A percentile compares a stretch with the other conserved stretches of the same genome.
phyloP scores from a whole-genome alignment of 2,329 filamentous ascomycete genomes.

The Ploettnerulaceae sp. region DNA sequence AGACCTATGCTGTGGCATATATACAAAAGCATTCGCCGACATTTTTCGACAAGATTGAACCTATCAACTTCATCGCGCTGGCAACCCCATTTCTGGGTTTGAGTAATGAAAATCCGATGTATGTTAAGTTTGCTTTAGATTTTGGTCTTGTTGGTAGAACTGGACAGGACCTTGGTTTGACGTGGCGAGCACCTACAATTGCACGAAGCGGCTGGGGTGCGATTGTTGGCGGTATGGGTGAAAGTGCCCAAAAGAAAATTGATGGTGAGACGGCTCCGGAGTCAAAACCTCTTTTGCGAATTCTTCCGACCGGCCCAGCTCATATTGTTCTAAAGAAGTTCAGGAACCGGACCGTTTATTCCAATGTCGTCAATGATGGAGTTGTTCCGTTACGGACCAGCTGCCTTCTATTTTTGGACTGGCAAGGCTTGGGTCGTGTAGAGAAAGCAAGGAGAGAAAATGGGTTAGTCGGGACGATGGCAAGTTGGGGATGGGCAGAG shows the following conservation, averaged over 20 bases:
- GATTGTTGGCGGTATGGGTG: conserved; percentile 75
- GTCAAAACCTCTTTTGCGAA: conserved; percentile 82
- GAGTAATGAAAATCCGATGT: conserved; percentile 95
- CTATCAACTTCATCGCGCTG: conserved; percentile 84
- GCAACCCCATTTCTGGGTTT: conserved; percentile 85
- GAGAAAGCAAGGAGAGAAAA: conserved; percentile 92
- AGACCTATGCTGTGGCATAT: conserved; percentile 93
- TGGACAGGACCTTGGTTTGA: conserved; percentile 89
- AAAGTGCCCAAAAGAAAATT: conserved; percentile 56
- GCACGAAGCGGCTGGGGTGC: conserved; percentile 84
- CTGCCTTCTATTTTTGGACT: conserved; percentile 93
- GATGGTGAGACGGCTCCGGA: conserved; percentile 64
- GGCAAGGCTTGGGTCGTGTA: conserved; percentile 87
- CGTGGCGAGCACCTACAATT: conserved; percentile 85
- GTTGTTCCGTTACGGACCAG: conserved; percentile 94
- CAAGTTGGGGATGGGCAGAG: conserved; percentile 92
- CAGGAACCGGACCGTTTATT: conserved; percentile 86
- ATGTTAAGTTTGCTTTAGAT: conserved; percentile 94
- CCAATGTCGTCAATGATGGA: conserved; percentile 95
- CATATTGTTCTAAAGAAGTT: conserved; percentile 85
- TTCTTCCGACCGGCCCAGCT: conserved; percentile 85
- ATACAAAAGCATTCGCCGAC: conserved; percentile 92
- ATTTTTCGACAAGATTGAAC: conserved; percentile 82
- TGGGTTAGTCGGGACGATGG: conserved; percentile 85
- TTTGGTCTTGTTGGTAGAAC: conserved; percentile 95